Percentiles rank a stretch among this genome's conserved stretches.
Evolutionary conservation across 331 rosid genomes (phyloP).

Genomic region (Erythrophleum ivorense): DNA sequence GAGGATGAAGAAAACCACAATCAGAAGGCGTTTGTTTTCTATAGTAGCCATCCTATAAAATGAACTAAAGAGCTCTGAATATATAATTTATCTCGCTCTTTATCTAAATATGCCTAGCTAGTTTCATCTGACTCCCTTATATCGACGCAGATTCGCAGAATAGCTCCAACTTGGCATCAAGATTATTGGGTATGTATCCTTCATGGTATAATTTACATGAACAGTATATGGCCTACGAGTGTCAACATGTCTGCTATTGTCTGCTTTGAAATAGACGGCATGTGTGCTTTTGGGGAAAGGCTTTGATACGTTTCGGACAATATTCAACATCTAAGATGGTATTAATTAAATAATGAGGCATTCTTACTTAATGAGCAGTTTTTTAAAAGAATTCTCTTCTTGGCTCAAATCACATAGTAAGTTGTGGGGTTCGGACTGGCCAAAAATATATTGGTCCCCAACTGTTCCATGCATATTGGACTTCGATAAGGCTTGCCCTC

Average conservation of each 20-base stretch:
- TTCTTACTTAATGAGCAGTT: too few species aligned
- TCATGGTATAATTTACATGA: conserved; percentile 41
- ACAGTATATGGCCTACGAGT: conserved; percentile 46
- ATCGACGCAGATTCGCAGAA: conserved; percentile 35
- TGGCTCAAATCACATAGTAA: too few species aligned
- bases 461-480: background rate
- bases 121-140: conserved; percentile 33
- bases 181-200: conserved; percentile 21
- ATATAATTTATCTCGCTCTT: background rate
- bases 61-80: background rate
- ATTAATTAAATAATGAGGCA: too few species aligned
- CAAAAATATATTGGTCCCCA: conserved; percentile 34
- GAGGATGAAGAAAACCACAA: conserved; percentile 58
- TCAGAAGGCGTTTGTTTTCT: conserved; percentile 50
- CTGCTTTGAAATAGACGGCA: conserved; percentile 53
- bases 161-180: conserved; percentile 11
- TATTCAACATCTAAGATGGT: too few species aligned
- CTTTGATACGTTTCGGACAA: background rate
- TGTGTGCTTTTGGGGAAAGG: conserved; percentile 39
- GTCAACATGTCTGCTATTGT: conserved; percentile 67
- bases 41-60: conserved; percentile 44
- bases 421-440: too few species aligned
- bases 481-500: too few species aligned
- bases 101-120: conserved; percentile 4
- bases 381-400: too few species aligned